Evolutionary conservation across 2,329 filamentous ascomycete species (phyloP).

Genomic region (Aspergillus carbonarius): DNA sequence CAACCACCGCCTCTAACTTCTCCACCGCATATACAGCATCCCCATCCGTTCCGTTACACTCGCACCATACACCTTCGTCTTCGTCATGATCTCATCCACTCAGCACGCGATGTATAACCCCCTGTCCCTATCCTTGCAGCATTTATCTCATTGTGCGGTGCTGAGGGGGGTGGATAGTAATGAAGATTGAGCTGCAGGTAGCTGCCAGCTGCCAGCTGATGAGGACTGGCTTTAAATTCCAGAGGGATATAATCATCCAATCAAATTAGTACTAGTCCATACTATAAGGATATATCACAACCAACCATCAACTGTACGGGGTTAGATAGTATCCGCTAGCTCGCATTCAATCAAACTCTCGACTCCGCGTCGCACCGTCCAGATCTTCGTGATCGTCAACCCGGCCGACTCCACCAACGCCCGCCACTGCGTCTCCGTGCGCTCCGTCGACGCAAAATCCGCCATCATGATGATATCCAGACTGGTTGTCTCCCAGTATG

Average conservation of each 20-base stretch:
- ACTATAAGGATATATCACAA: too few relatives aligned
- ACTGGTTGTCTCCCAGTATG: slow-evolving; percentile 32
- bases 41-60: slow-evolving; percentile 17
- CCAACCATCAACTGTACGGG: too few relatives aligned
- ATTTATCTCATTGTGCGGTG: too few relatives aligned
- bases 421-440: slow-evolving; percentile 42
- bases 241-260: too few relatives aligned
- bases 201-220: too few relatives aligned
- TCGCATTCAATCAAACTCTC: slow-evolving; percentile 30
- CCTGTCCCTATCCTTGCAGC: too few relatives aligned
- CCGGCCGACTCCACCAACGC: slow-evolving; percentile 34
- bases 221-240: too few relatives aligned
- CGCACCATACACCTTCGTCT: slow-evolving; percentile 20
- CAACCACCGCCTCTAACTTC: slow-evolving; percentile 14
- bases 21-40: slow-evolving; percentile 19
- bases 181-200: too few relatives aligned
- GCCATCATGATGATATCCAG: slow-evolving; percentile 48
- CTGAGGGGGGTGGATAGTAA: too few relatives aligned
- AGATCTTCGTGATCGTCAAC: slow-evolving; percentile 38
- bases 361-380: slow-evolving; percentile 22
- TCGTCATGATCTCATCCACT: slow-evolving; percentile 18
- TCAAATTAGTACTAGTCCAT: too few relatives aligned
- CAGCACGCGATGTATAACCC: slow-evolving; percentile 61
- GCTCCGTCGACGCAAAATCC: slow-evolving; percentile 38
- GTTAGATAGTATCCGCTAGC: slow-evolving; percentile 12